Base-by-base conservation (phyloP, 2,329 filamentous ascomycete genomes). In the Beauveria asiatica region DNA sequence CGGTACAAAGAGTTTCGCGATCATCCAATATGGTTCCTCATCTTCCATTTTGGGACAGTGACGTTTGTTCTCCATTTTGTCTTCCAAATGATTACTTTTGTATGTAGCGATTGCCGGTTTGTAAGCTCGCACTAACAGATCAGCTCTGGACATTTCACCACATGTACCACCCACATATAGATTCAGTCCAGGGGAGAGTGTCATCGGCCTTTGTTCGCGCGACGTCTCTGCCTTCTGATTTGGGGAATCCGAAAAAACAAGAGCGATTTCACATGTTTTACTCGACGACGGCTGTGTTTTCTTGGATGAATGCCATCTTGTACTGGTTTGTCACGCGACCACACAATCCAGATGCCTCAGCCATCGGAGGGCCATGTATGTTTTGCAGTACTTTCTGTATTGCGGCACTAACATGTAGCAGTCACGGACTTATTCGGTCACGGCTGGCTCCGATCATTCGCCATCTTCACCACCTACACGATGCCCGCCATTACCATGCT, bases 131-230 rank as follows among this genome's bases (percentile, higher is more conserved):
- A 56, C 21, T 41, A 4, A 17, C 19, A 4, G 33, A 13, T 52
- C 59, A 82, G 79, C 70, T 70, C 30, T 83, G 80, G 80, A 81
- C 78, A 0, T 78, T 77, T 54, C 79, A 79, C 52, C 80, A 83
- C 64, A 70, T 81, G 30, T 76, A 80, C 65, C 76, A 75, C 56
- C 78, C 79, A 1, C 71, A 75, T 11, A 33, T 11, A 5, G 30
- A 33, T 4, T 13, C 30, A 10, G 65, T 71, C 9, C 73, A 77
- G 19, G 68, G 74, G 16, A 50, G 3, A 73, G 67, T 39, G 67
- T 68, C 9, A 69, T 71, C 65, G 75, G 75, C 70, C 23, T 68
- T 63, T 41, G 62, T 79, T 61, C 70, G 68, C 3, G 65, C 68
- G 64, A 72, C 82, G 67, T 80, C 79, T 2, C 74, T 81, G 10